phyloP scores from a whole-genome alignment of 805 yeast species.

The Candida taoyuanica region DNA sequence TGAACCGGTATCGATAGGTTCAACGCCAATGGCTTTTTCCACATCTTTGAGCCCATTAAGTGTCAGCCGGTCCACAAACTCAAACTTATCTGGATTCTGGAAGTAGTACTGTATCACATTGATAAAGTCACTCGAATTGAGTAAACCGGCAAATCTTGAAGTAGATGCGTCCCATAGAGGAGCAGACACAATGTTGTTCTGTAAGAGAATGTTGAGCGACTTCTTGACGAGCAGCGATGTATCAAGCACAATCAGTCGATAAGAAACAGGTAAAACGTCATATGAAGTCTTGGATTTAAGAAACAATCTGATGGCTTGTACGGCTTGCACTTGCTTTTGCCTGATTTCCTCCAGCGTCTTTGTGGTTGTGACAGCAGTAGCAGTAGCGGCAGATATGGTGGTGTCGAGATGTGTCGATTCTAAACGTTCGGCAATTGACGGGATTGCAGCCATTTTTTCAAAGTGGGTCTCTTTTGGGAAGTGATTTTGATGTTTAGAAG shows the following conservation, averaged over 20 bases:
- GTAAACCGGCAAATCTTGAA: constrained; percentile 87
- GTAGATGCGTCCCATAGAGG: constrained; percentile 93
- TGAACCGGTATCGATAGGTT: constrained; percentile 77
- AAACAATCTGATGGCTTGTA: constrained; percentile 78
- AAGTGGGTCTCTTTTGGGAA: too few species aligned
- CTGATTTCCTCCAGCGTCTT: constrained; percentile 11
- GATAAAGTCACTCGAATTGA: constrained; percentile 89
- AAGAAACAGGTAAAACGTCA: constrained; percentile 94
- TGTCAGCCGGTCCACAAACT: constrained; percentile 79
- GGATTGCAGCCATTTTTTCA: constrained; percentile 8
- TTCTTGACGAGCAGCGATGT: constrained; percentile 87
- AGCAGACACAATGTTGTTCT: constrained; percentile 92
- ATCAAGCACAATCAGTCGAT: constrained; percentile 87
- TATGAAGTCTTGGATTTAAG: constrained; percentile 88
- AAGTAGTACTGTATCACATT: constrained; percentile 93
- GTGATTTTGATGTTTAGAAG: too few species aligned
- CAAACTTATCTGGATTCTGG: constrained; percentile 83
- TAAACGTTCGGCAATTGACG: constrained; percentile 24
- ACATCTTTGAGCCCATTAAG: constrained; percentile 82
- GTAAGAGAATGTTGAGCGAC: constrained; percentile 82
- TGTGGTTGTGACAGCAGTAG: too few species aligned
- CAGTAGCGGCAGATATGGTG: too few species aligned
- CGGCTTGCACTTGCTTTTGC: constrained; percentile 55
- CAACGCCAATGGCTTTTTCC: constrained; percentile 82
- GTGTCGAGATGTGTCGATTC: constrained; percentile 21